These are phyloP conservation scores for Exidia glandulosa DNA, from an alignment of 768 basidiomycete genomes.

Conservation along the genomic window DNA sequence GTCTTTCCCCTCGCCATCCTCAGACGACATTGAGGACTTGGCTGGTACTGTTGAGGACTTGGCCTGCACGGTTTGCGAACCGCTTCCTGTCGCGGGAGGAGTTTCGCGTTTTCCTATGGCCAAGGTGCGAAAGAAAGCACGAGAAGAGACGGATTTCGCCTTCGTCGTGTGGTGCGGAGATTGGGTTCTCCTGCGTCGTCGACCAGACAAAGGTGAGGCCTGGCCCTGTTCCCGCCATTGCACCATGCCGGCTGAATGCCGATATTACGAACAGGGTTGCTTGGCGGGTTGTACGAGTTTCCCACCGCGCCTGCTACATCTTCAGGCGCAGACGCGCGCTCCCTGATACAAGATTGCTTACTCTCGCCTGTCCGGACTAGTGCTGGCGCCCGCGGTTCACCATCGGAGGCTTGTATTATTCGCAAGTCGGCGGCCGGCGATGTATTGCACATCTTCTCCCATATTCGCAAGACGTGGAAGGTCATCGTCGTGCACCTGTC, in stretches of 20 bases:
- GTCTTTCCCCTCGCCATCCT: conserved; percentile 2
- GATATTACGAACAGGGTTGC: too few relatives aligned
- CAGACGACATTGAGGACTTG: too few relatives aligned
- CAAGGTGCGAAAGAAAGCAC: conserved; percentile 64
- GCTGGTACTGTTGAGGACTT: neutral
- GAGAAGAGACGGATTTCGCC: conserved; percentile 78
- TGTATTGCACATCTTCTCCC: conserved; percentile 78
- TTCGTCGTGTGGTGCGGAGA: conserved; percentile 73
- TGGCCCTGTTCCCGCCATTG: neutral
- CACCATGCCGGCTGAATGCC: too few relatives aligned
- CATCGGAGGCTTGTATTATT: too few relatives aligned
- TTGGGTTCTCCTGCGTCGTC: conserved; percentile 65
- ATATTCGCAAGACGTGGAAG: conserved; percentile 69
- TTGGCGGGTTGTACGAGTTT: conserved; percentile 85
- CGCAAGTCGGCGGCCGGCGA: too few relatives aligned
- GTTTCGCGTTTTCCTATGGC: conserved; percentile 87
- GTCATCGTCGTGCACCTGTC: neutral
- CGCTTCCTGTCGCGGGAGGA: conserved; percentile 26
- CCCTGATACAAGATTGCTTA: too few relatives aligned
- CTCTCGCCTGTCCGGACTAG: too few relatives aligned
- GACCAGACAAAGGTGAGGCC: conserved; percentile 69
- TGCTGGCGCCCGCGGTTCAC: too few relatives aligned
- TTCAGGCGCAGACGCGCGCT: too few relatives aligned
- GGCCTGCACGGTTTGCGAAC: conserved; percentile 53
- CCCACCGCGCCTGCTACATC: too few relatives aligned